Evolutionary conservation across 2,329 filamentous ascomycete genomes (phyloP), one percentile per base, ranked within the genome.

Genomic region (Botrytis galanthina): DNA sequence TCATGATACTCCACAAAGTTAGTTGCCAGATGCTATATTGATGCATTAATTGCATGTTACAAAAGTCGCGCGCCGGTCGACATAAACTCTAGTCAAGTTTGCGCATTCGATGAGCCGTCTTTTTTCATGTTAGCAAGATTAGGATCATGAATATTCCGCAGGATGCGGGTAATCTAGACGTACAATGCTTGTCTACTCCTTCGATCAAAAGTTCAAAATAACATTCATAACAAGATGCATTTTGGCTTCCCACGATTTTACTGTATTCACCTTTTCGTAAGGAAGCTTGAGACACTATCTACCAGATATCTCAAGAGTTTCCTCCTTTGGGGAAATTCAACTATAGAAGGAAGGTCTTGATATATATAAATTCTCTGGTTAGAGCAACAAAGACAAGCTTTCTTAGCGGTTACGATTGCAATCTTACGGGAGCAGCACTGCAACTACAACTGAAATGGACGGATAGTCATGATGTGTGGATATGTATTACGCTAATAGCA

Each of bases 81-180:
- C 14, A 5, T 10, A n/a, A 48, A 4, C 46, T 22, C 46, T 10
- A 48, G 46, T 48, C 46, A 10, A 26, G 46, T 3, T 6, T 51
- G 48, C 26, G 12, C 48, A 14, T 51, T 26, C 1, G 9, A 12
- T 3, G 46, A 26, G 22, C 9, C 22, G 22, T 51, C 26, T 5
- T 9, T 39, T 42, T 12, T 2, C 12, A 51, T 51, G 10, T 6
- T n/a, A 14, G 5, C 1, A n/a, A 51, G 48, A n/a, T 3, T 2
- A 5, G 4, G 4, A n/a, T 14, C 0, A 3, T 16, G 2, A n/a
- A 51, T 0, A 6, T 2, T 51, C 48, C 5, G 26, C 5, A 14
- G 1, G 22, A 10, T 14, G 22, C 46, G 10, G 0, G 22, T 51
- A 14, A 14, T 1, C 4, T 22, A 51, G 46, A 26, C 10, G 9